A percentile compares a stretch with the other conserved stretches of the same genome.
These are phyloP conservation scores for Ceratocystis eucalypticola DNA, from an alignment of 2,329 filamentous ascomycete species.

Conservation along the genomic window DNA sequence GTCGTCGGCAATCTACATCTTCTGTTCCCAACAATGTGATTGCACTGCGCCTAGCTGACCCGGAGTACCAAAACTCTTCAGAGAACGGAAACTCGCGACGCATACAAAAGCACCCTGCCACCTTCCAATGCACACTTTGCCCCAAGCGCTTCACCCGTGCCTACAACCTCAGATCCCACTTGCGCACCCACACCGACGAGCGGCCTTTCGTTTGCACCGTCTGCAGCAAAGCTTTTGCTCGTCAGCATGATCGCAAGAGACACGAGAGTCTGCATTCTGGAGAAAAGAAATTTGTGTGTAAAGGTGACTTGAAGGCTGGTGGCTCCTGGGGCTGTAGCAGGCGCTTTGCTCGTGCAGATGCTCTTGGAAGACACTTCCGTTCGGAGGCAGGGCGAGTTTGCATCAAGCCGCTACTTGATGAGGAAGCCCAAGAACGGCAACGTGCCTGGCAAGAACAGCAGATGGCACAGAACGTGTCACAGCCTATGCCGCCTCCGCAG, in stretches of 20 bases:
- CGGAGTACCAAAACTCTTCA: constrained; percentile 59
- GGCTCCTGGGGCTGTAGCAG: constrained; percentile 87
- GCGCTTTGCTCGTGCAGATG: constrained; percentile 88
- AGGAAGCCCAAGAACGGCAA: constrained; percentile 76
- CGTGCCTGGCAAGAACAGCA: constrained; percentile 60
- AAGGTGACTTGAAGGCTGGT: constrained; percentile 70
- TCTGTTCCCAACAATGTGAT: constrained; percentile 51
- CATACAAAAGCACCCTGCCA: constrained; percentile 94
- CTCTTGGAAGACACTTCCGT: constrained; percentile 83
- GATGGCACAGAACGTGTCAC: constrained; percentile 47
- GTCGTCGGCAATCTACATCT: constrained; percentile 49
- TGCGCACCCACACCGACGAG: constrained; percentile 94
- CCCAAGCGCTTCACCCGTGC: constrained; percentile 93
- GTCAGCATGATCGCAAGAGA: constrained; percentile 92
- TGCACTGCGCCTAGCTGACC: constrained; percentile 83
- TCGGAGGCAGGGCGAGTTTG: constrained; percentile 92
- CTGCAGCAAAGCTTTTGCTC: constrained; percentile 91
- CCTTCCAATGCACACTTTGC: constrained; percentile 86
- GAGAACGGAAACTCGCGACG: constrained; percentile 55
- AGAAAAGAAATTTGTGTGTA: constrained; percentile 97
- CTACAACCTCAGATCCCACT: constrained; percentile 88
- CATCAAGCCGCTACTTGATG: constrained; percentile 92
- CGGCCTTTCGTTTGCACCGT: constrained; percentile 94
- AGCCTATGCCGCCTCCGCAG: constrained; percentile 30
- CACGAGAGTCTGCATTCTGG: constrained; percentile 93